phyloP scores from a whole-genome alignment of 352 stramenopile species.

The Pythium coloratum region DNA sequence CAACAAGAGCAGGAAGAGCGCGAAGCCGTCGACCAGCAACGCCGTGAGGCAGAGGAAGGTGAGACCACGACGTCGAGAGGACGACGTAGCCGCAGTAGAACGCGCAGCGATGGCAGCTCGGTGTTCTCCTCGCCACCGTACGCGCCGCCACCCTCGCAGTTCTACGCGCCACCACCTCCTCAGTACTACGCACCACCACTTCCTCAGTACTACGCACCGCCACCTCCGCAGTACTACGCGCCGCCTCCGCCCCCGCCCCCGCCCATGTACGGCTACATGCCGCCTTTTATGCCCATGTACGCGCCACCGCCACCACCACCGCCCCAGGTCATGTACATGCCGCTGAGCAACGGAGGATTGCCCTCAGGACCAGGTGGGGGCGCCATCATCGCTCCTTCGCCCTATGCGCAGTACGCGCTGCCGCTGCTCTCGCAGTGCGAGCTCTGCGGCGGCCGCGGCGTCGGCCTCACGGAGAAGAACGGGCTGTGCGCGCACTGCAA shows the following conservation, averaged over 20 bases:
- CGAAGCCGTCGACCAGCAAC: no score
- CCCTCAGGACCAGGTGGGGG: background rate
- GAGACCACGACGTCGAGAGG: no score
- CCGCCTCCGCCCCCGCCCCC: background rate
- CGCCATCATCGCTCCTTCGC: conserved; percentile 9
- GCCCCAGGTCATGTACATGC: conserved; percentile 6
- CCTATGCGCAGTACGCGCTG: conserved; percentile 17
- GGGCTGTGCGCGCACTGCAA: conserved; percentile 71
- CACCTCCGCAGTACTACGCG: conserved; percentile 7
- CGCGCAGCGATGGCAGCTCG: background rate
- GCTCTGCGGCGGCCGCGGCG: conserved; percentile 48
- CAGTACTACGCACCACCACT: background rate
- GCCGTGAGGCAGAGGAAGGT: no score
- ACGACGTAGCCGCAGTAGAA: no score
- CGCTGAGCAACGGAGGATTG: background rate
- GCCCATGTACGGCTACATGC: conserved; percentile 14
- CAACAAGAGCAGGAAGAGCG: no score
- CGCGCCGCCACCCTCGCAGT: background rate
- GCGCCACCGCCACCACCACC: conserved; percentile 7
- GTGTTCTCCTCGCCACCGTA: background rate
- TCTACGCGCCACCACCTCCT: no score
- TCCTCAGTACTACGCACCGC: conserved; percentile 7
- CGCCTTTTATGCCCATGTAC: conserved; percentile 18
- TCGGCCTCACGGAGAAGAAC: conserved; percentile 70
- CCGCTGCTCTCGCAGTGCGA: conserved; percentile 51